phyloP scores from a whole-genome alignment of 495 filamentous ascomycete species.

The Podospora australis region DNA sequence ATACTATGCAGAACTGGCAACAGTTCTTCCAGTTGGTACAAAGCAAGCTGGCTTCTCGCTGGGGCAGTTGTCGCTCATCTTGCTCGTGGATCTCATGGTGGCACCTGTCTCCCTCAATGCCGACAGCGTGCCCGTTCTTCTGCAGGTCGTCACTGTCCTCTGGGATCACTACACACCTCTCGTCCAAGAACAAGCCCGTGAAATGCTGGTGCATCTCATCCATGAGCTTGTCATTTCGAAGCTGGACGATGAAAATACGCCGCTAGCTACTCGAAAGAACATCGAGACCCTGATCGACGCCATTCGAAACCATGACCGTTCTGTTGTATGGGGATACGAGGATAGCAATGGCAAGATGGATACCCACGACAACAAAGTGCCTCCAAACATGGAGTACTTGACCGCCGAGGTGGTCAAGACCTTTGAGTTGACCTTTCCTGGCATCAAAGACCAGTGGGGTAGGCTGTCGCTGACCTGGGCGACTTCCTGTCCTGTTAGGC shows the following conservation, averaged over 20 bases:
- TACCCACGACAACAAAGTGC: constrained; percentile 71
- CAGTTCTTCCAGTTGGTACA: constrained; percentile 75
- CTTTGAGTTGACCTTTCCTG: constrained; percentile 79
- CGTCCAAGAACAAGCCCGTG: constrained; percentile 91
- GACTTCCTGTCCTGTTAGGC: constrained; percentile 90
- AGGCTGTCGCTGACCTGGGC: constrained; percentile 89
- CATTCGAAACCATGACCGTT: constrained; percentile 76
- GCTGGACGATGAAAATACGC: constrained; percentile 68
- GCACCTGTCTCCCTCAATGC: constrained; percentile 71
- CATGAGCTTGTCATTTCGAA: constrained; percentile 93
- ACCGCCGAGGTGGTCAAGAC: constrained; percentile 74
- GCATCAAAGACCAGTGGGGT: constrained; percentile 83
- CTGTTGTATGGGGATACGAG: constrained; percentile 89
- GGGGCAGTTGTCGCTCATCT: constrained; percentile 85
- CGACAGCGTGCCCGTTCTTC: constrained; percentile 72
- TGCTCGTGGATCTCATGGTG: constrained; percentile 94
- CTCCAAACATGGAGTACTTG: constrained; percentile 75
- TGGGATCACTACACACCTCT: constrained; percentile 97
- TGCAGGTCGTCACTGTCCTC: constrained; percentile 87
- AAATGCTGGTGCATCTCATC: constrained; percentile 97
- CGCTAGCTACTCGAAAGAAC: constrained; percentile 56
- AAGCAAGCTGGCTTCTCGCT: constrained; percentile 89
- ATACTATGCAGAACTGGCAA: constrained; percentile 79
- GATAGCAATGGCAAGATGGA: constrained; percentile 76
- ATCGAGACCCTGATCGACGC: constrained; percentile 89